phyloP scores from a whole-genome alignment of 129 eudicot species.

The Flaveria ramosissima region DNA sequence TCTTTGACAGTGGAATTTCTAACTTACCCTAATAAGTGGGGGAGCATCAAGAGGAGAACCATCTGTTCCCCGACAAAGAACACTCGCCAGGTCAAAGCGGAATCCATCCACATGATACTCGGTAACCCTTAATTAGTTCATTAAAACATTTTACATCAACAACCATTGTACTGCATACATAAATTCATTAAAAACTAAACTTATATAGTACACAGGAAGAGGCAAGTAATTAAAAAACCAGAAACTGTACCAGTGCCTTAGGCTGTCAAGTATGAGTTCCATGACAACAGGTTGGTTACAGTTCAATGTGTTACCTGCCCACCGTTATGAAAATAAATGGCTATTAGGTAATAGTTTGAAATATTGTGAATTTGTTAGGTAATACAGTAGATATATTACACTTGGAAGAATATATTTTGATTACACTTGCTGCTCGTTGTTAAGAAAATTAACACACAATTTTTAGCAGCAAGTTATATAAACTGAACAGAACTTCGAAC shows the following conservation, averaged over 20 bases:
- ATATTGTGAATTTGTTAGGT: not conserved
- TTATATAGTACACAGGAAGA: not conserved
- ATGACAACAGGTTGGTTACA: constrained; percentile 99
- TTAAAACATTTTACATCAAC: not conserved
- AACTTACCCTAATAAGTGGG: constrained; percentile 76
- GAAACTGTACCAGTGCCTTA: constrained; percentile 83
- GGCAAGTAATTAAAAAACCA: constrained; percentile 18
- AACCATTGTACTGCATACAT: constrained; percentile 9
- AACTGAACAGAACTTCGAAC: not conserved
- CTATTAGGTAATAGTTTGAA: not conserved
- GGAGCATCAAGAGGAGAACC: constrained; percentile 96
- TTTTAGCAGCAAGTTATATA: constrained; percentile 5
- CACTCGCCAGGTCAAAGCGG: constrained; percentile 97
- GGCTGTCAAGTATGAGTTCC: constrained; percentile 97
- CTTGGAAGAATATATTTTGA: not conserved
- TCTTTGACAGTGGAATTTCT: not conserved
- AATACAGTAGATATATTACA: not conserved
- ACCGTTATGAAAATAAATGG: not conserved
- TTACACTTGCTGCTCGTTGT: not conserved
- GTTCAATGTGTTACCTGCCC: constrained; percentile 88
- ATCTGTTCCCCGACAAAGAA: constrained; percentile 96
- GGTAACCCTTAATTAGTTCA: constrained; percentile 56
- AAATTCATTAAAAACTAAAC: not conserved
- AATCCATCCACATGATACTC: constrained; percentile 99
- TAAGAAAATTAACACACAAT: not conserved